Percentiles rank a stretch among this genome's conserved stretches.
These are phyloP conservation scores for Camptophora hylomeconis DNA, from an alignment of 2,329 filamentous ascomycete genomes.

Conservation along the genomic window DNA sequence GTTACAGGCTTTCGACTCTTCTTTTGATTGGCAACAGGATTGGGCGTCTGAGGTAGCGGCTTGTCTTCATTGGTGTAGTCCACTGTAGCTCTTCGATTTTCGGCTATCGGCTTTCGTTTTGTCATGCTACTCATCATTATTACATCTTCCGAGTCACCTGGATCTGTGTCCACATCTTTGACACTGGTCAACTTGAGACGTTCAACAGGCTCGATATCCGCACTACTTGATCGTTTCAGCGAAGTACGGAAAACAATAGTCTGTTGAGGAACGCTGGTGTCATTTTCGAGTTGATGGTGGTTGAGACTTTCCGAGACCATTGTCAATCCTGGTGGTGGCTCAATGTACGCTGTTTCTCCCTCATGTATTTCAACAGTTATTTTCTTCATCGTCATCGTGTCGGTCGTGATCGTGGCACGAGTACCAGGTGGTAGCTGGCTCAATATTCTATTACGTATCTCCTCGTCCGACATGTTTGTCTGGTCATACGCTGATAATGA, in stretches of 20 bases:
- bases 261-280: conserved; percentile 23
- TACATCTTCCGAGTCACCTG: conserved; percentile 12
- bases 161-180: conserved; percentile 16
- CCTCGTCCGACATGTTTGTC: conserved; percentile 29
- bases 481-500: conserved; percentile 24
- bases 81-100: no score
- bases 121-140: conserved; percentile 10
- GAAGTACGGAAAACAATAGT: conserved; percentile 33
- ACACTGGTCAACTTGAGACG: conserved; percentile 9
- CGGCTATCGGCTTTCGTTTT: conserved; percentile 11
- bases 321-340: conserved; percentile 31
- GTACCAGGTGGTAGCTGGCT: conserved; percentile 29
- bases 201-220: conserved; percentile 10
- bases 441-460: conserved; percentile 35
- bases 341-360: conserved; percentile 28
- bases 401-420: conserved; percentile 30
- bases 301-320: conserved; percentile 33
- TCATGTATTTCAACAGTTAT: conserved; percentile 35
- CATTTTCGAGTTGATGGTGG: conserved; percentile 27
- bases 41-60: not conserved
- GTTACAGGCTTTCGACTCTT: conserved; percentile 14
- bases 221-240: conserved; percentile 20
- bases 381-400: conserved; percentile 30
- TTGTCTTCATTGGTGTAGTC: no score
- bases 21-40: conserved; percentile 17